Conservation (phyloP, 106 monocot species). For the Phalaenopsis aphrodite region DNA sequence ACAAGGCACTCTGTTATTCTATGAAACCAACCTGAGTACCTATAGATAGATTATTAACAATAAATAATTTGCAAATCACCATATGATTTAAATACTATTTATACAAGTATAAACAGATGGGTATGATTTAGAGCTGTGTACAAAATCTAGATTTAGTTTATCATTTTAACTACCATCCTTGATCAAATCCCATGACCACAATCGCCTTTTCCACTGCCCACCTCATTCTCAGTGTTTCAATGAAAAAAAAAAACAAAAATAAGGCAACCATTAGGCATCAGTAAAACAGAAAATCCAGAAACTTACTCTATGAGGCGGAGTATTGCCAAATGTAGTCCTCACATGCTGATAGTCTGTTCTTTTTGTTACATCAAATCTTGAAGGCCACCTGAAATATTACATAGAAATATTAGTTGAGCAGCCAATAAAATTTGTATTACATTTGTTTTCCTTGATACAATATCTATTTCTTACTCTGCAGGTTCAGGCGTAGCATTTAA, state of each 20-base stretch:
- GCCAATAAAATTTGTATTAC: neutral
- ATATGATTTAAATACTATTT: too few species aligned
- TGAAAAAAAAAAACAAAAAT: neutral
- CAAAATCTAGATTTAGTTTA: neutral
- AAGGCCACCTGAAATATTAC: conserved; percentile 73
- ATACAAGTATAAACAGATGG: too few species aligned
- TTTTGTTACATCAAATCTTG: conserved; percentile 87
- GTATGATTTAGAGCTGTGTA: neutral
- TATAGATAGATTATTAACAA: neutral
- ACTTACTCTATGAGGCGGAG: conserved; percentile 70
- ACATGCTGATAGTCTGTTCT: conserved; percentile 78
- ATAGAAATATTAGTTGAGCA: conserved; percentile 5
- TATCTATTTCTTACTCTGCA: conserved; percentile 52
- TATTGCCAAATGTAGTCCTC: conserved; percentile 59
- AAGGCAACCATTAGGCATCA: neutral
- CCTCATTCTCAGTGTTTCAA: neutral
- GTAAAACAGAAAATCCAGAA: neutral
- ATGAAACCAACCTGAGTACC: neutral
- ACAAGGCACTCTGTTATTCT: neutral
- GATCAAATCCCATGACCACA: neutral
- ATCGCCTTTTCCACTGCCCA: neutral
- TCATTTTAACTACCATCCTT: neutral
- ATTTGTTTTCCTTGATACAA: neutral
- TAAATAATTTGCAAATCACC: neutral
- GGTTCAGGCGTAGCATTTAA: conserved; percentile 55